phyloP scores from a whole-genome alignment of 495 filamentous ascomycete genomes.

The Sordaria brevicollis region DNA sequence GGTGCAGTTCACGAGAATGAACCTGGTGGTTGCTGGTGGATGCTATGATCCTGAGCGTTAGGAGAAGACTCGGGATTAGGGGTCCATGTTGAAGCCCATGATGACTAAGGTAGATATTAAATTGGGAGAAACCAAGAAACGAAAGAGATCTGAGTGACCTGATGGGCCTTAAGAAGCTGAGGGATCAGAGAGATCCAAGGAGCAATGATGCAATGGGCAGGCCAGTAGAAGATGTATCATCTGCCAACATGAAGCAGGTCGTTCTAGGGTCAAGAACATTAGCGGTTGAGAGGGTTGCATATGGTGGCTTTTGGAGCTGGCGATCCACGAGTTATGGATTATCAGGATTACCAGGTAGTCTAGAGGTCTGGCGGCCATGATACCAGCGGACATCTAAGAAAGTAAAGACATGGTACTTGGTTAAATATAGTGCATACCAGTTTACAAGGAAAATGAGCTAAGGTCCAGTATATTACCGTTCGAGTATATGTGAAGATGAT shows the following conservation, averaged over 20 bases:
- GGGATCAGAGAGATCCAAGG: no score
- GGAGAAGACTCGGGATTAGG: background rate
- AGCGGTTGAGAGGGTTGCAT: background rate
- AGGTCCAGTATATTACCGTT: background rate
- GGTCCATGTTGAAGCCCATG: background rate
- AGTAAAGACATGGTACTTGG: background rate
- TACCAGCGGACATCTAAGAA: background rate
- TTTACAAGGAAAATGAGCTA: background rate
- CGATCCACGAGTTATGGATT: background rate
- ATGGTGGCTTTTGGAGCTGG: background rate
- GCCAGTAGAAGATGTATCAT: background rate
- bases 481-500: background rate
- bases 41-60: slow-evolving; percentile 51
- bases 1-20: slow-evolving; percentile 88
- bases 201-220: background rate
- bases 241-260: background rate
- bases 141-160: no score
- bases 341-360: background rate
- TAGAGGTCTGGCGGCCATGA: background rate
- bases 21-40: slow-evolving; percentile 78
- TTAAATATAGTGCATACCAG: background rate
- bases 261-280: background rate
- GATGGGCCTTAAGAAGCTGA: no score
- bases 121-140: no score
- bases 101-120: no score